These are phyloP conservation scores for Medicago lupulina DNA, from an alignment of 306 rosid genomes.

Conservation along the genomic window DNA sequence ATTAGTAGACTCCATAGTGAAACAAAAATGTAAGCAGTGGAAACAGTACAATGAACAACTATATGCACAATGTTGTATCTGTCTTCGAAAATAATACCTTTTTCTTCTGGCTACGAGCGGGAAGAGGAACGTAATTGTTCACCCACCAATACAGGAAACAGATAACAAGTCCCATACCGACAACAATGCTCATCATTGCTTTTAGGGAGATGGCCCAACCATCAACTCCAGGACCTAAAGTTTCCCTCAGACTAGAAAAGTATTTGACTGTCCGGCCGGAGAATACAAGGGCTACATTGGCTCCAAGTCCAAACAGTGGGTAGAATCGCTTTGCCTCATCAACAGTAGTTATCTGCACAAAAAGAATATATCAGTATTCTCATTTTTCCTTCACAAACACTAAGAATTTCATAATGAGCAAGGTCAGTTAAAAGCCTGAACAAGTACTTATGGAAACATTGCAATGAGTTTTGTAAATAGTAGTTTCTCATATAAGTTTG, in stretches of 20 bases:
- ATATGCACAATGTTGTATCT: constrained; percentile 1
- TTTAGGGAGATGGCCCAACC: constrained; percentile 95
- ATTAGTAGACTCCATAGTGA: too few species aligned
- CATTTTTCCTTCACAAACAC: constrained; percentile 12
- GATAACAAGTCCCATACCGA: constrained; percentile 77
- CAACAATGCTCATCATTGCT: constrained; percentile 99
- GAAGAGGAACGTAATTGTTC: constrained; percentile 79
- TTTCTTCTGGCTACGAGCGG: constrained; percentile 93
- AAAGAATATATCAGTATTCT: constrained; percentile 11
- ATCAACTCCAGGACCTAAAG: constrained; percentile 97
- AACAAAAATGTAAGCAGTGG: too few species aligned
- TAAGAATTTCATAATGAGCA: background rate
- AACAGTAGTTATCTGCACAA: constrained; percentile 81
- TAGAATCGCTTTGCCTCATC: constrained; percentile 93
- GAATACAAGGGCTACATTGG: constrained; percentile 92
- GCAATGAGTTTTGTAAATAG: background rate
- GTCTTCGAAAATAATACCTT: constrained; percentile 62
- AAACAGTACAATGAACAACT: background rate
- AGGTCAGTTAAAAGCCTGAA: background rate
- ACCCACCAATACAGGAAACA: constrained; percentile 98
- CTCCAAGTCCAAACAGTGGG: constrained; percentile 97
- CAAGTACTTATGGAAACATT: too few species aligned
- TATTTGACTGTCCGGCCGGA: constrained; percentile 97
- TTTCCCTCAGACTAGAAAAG: constrained; percentile 80
- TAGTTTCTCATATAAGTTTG: background rate